phyloP scores from a whole-genome alignment of 2,329 filamentous ascomycete genomes.

The Dothideomycetes sp. region DNA sequence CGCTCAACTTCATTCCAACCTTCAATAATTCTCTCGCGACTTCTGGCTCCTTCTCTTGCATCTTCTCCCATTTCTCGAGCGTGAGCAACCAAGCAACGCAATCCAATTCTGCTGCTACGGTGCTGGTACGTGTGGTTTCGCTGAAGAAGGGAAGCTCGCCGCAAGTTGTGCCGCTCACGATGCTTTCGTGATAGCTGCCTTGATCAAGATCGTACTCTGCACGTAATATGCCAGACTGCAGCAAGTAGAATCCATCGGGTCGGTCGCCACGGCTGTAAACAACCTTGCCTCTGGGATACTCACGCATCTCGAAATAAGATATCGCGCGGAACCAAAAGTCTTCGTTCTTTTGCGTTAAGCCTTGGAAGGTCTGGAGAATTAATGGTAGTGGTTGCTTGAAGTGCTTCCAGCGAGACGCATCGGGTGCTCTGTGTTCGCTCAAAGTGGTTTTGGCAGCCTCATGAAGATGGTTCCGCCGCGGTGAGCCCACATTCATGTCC shows the following conservation, averaged over 20 bases:
- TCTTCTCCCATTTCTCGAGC: conserved; percentile 56
- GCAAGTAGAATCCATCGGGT: conserved; percentile 77
- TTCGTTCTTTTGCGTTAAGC: conserved; percentile 74
- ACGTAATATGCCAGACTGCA: conserved; percentile 80
- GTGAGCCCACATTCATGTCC: conserved; percentile 53
- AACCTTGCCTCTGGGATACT: conserved; percentile 59
- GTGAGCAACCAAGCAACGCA: conserved; percentile 78
- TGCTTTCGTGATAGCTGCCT: conserved; percentile 79
- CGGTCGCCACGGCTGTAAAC: conserved; percentile 68
- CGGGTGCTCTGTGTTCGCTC: conserved; percentile 44
- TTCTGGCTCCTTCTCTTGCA: conserved; percentile 65
- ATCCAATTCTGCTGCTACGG: conserved; percentile 71
- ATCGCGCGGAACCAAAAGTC: conserved; percentile 88
- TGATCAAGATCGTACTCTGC: conserved; percentile 89
- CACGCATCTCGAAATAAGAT: conserved; percentile 63
- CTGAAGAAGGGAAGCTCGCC: conserved; percentile 95
- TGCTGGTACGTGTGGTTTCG: conserved; percentile 78
- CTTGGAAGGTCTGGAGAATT: conserved; percentile 91
- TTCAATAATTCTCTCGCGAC: conserved; percentile 76
- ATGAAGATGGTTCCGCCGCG: conserved; percentile 67
- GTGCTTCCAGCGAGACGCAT: conserved; percentile 63
- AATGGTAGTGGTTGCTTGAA: conserved; percentile 87
- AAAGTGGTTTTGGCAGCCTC: conserved; percentile 70
- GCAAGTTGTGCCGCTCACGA: conserved; percentile 88
- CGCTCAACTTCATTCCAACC: conserved; percentile 86